Evolutionary conservation across 257 asterid species (phyloP).

Genomic region (Ballota nigra): DNA sequence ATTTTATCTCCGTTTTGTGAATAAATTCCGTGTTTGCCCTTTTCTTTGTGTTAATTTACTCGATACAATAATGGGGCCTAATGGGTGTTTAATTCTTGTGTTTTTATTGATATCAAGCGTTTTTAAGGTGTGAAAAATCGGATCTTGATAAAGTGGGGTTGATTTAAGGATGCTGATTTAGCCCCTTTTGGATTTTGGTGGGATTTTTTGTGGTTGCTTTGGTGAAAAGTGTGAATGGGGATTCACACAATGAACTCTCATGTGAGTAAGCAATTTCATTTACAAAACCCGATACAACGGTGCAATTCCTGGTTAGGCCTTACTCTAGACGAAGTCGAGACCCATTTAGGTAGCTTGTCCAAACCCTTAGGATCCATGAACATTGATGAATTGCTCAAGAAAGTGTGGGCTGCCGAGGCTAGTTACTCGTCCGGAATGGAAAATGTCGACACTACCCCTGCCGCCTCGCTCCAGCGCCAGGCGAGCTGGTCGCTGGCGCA

Average conservation of each 20-base stretch:
- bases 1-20: not conserved
- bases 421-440: constrained; percentile 33
- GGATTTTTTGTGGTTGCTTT: not conserved
- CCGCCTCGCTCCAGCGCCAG: constrained; percentile 59
- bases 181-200: not conserved
- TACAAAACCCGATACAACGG: constrained; percentile 36
- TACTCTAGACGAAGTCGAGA: constrained; percentile 59
- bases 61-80: not conserved
- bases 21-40: not conserved
- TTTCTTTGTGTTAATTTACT: constrained; percentile 2
- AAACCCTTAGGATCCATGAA: constrained; percentile 72
- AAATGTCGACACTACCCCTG: constrained; percentile 33
- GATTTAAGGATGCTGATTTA: not conserved
- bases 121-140: not conserved
- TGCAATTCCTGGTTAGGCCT: constrained; percentile 67
- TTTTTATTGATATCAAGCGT: not conserved
- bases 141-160: constrained; percentile 3
- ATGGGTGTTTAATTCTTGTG: constrained; percentile 6
- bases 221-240: constrained; percentile 55
- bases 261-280: constrained; percentile 44
- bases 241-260: constrained; percentile 70
- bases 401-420: constrained; percentile 52
- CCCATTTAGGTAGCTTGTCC: constrained; percentile 51
- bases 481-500: constrained; percentile 55
- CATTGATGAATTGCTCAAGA: constrained; percentile 66